phyloP scores from a whole-genome alignment of 331 rosid genomes.

The Rhamnella rubrinervis region DNA sequence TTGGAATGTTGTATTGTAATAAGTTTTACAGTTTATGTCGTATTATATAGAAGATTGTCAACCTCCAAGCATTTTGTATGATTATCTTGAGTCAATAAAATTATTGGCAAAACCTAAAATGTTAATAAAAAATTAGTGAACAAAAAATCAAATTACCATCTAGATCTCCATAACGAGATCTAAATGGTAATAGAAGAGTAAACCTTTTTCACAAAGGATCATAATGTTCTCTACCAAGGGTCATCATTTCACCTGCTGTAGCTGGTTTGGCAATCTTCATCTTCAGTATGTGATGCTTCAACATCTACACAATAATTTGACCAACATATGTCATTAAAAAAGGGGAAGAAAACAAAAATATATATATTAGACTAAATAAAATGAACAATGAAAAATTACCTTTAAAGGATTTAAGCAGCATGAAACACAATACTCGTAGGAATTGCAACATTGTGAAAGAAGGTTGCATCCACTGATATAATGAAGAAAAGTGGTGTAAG shows the following conservation, averaged over 20 bases:
- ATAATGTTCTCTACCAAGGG: neutral
- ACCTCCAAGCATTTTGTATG: no score
- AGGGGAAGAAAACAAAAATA: neutral
- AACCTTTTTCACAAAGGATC: neutral
- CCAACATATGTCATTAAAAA: conserved; percentile 1
- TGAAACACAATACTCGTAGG: conserved; percentile 92
- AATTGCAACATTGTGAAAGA: conserved; percentile 80
- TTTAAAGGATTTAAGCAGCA: conserved; percentile 79
- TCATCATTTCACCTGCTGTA: conserved; percentile 59
- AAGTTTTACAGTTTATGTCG: no score
- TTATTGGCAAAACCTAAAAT: no score
- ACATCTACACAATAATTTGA: conserved; percentile 43
- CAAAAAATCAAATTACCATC: no score
- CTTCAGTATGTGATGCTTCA: conserved; percentile 53
- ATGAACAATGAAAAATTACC: conserved; percentile 43
- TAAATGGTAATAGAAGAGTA: neutral
- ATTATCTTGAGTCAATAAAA: no score
- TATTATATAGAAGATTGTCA: no score
- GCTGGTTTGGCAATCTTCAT: conserved; percentile 70
- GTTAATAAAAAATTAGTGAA: no score
- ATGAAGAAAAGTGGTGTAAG: conserved; percentile 12
- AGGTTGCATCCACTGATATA: conserved; percentile 73
- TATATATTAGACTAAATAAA: neutral
- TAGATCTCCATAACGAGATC: neutral
- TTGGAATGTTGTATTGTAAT: no score